Evolutionary conservation across 768 basidiomycete genomes (phyloP).

Genomic region (Termitomyces sp.): DNA sequence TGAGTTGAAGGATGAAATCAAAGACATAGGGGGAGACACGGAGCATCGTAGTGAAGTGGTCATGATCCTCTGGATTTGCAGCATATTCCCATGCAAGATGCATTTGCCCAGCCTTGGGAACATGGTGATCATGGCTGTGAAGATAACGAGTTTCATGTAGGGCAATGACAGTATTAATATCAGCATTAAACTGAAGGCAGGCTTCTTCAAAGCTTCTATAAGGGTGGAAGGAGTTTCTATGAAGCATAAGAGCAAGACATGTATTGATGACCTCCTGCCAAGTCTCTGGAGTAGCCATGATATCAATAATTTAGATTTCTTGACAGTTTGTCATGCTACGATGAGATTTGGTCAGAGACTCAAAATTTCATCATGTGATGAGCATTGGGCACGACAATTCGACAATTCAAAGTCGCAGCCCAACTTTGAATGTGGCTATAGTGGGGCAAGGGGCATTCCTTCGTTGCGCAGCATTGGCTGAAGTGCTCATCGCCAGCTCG

Average conservation of each 20-base stretch:
- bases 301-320: background rate
- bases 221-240: background rate
- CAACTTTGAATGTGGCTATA: too few species aligned
- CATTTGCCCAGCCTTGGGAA: slow-evolving; percentile 10
- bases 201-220: slow-evolving; percentile 14
- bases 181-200: slow-evolving; percentile 15
- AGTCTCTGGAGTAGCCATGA: slow-evolving; percentile 5
- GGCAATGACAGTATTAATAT: slow-evolving; percentile 10
- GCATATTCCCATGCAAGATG: slow-evolving; percentile 21
- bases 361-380: background rate
- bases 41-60: slow-evolving; percentile 18
- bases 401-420: background rate
- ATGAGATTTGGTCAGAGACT: background rate
- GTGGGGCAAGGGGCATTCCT: too few species aligned
- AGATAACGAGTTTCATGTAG: slow-evolving; percentile 16
- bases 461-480: too few species aligned
- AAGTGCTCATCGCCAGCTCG: too few species aligned
- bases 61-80: slow-evolving; percentile 15
- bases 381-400: background rate
- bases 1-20: slow-evolving; percentile 13
- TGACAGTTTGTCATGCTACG: background rate
- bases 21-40: slow-evolving; percentile 17
- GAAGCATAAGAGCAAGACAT: slow-evolving; percentile 13
- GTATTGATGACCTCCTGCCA: slow-evolving; percentile 7
- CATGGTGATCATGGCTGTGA: slow-evolving; percentile 13